phyloP scores from a whole-genome alignment of 83 land plant genomes.

The Thuja plicata region DNA sequence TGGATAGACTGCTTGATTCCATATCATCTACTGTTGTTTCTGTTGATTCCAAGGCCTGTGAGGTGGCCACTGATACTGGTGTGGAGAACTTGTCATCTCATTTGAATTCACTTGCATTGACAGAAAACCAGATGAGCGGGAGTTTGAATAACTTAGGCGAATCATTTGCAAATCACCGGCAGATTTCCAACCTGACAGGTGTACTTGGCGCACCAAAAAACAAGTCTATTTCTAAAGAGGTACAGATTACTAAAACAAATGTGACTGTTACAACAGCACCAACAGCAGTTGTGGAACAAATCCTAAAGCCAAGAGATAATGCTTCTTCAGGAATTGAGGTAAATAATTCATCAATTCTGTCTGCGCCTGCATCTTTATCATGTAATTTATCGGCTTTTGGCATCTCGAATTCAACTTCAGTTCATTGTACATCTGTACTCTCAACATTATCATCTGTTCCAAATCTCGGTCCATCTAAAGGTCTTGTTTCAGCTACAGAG shows the following conservation, averaged over 20 bases:
- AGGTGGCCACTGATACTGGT: conserved; percentile 5
- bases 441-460: conserved; percentile 35
- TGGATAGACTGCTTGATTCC: not conserved
- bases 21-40: conserved; percentile 16
- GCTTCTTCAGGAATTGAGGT: not conserved
- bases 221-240: conserved; percentile 16
- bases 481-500: conserved; percentile 7
- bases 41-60: conserved; percentile 2
- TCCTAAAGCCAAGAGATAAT: not conserved
- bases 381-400: conserved; percentile 39
- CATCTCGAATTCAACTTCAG: conserved; percentile 23
- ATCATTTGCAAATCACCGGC: conserved; percentile 16
- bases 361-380: conserved; percentile 34
- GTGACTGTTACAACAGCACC: not conserved
- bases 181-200: conserved; percentile 24
- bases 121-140: conserved; percentile 30
- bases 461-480: conserved; percentile 23
- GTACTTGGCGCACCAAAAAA: conserved; percentile 2
- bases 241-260: conserved; percentile 15
- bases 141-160: conserved; percentile 16
- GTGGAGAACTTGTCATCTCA: conserved; percentile 37
- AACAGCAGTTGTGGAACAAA: not conserved
- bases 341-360: conserved; percentile 19
- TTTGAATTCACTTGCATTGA: conserved; percentile 53
- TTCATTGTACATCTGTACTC: conserved; percentile 21